Base-by-base conservation (phyloP, 2,329 filamentous ascomycete genomes). In the Exophiala viscosa region DNA sequence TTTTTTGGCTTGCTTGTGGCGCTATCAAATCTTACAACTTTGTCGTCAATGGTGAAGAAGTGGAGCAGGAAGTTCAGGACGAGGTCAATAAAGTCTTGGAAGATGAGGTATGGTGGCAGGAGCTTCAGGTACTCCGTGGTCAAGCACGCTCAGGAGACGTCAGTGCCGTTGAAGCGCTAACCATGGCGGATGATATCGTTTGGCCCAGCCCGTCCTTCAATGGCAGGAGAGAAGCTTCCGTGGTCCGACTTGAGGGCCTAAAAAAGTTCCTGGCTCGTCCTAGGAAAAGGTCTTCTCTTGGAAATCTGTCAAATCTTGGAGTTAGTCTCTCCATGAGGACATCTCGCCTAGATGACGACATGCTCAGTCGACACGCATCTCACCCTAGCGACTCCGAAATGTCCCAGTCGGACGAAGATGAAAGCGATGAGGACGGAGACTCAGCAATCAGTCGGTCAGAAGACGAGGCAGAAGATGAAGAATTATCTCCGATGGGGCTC, bases 61-160 rank as follows among this genome's bases (percentile, higher is more conserved):
- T 77, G 10, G 76, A 78, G 44, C 73, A 77, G 3, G 79, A 85
- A 45, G 76, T 77, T 3, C 76, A 83, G 39, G 74, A 78, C 13
- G 72, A 82, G 8, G 83, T 93, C 11, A 78, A 89, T 54, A 77
- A 82, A 17, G 78, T 83, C 3, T 70, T 95, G 11, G 79, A 80
- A 59, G 80, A 84, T 8, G 86, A 93, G 62, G 81, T 85, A 31
- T 95, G 90, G 90, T 95, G 90, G 90, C 78, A 85, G 44, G 85
- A 91, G 38, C 73, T 93, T 3, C 83, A 86, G 60, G 75, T 71
- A 39, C 60, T 74, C 58, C 69, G 75, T 2, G 58, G 57, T 20
- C 60, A 57, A 35, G 43, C 50, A 11, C 34, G 63, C 39, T 66
- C 67, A 13, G 63, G 63, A 2, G 58, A 62, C 11, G 55, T 70